These are phyloP conservation scores for Chromera velia DNA, from an alignment of 73 alveolate species.

Conservation along the genomic window DNA sequence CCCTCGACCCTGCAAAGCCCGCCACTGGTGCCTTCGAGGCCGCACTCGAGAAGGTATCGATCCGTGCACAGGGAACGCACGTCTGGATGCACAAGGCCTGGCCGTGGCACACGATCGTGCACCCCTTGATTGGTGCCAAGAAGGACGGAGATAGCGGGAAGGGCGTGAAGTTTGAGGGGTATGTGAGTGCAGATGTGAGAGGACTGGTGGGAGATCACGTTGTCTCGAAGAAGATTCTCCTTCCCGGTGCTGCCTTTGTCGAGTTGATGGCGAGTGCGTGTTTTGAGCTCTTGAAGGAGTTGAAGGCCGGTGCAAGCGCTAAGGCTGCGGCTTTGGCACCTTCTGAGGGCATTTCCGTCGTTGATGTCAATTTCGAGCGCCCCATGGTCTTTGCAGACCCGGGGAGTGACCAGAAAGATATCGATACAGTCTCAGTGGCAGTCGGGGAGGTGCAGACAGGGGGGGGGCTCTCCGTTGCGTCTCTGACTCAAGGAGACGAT, in stretches of 20 bases:
- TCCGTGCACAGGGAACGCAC: neutral
- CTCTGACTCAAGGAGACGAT: too few relatives aligned
- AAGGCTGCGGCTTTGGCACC: neutral
- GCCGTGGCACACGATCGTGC: conserved; percentile 28
- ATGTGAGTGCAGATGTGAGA: neutral
- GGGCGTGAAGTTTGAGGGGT: neutral
- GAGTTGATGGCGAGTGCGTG: neutral
- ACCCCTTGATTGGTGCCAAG: conserved; percentile 6
- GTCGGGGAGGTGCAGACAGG: too few relatives aligned
- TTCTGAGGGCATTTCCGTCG: neutral
- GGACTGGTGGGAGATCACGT: neutral
- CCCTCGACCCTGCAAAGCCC: neutral
- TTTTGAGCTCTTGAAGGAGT: neutral
- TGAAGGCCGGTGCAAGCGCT: neutral
- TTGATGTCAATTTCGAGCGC: neutral
- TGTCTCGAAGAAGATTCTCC: neutral
- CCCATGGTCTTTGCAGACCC: neutral
- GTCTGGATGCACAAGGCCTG: conserved; percentile 8
- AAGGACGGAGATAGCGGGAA: neutral
- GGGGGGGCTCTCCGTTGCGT: too few relatives aligned
- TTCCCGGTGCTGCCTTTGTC: neutral
- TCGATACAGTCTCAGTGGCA: too few relatives aligned
- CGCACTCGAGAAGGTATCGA: too few relatives aligned
- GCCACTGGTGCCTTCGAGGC: neutral
- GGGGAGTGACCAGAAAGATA: neutral